Conservation (phyloP, 2,329 filamentous ascomycete genomes). For the Curvularia hawaiiensis region DNA sequence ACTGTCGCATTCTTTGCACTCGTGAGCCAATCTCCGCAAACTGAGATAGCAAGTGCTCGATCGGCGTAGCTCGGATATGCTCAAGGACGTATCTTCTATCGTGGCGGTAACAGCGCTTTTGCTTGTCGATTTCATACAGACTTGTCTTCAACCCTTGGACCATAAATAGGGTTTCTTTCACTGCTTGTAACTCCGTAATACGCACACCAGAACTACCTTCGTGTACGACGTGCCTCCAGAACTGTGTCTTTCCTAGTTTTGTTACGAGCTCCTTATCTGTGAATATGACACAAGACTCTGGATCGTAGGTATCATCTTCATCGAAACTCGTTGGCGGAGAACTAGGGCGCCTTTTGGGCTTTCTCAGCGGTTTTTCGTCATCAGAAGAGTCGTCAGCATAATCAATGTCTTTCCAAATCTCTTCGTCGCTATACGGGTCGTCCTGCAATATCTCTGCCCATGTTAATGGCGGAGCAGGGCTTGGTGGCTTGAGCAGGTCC, state of each 20-base stretch:
- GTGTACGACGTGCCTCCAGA: slow-evolving; percentile 48
- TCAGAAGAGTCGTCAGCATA: slow-evolving; percentile 69
- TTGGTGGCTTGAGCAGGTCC: slow-evolving; percentile 58
- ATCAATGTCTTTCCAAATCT: slow-evolving; percentile 73
- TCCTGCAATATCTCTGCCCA: slow-evolving; percentile 82
- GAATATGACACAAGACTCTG: slow-evolving; percentile 39
- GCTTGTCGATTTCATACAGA: slow-evolving; percentile 60
- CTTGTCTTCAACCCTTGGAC: slow-evolving; percentile 77
- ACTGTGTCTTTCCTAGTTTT: slow-evolving; percentile 52
- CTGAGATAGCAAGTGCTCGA: slow-evolving; percentile 49
- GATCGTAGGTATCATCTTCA: slow-evolving; percentile 46
- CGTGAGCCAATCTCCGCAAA: slow-evolving; percentile 56
- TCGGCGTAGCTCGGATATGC: slow-evolving; percentile 43
- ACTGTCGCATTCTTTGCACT: slow-evolving; percentile 56
- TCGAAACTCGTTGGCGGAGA: slow-evolving; percentile 46
- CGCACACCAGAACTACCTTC: slow-evolving; percentile 25
- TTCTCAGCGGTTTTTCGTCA: slow-evolving; percentile 55
- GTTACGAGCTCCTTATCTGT: slow-evolving; percentile 39
- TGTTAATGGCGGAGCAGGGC: slow-evolving; percentile 59
- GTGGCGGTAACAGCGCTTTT: slow-evolving; percentile 35
- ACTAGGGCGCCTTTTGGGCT: slow-evolving; percentile 20
- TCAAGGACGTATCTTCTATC: slow-evolving; percentile 48
- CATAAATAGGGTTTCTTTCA: slow-evolving; percentile 85
- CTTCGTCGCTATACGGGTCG: slow-evolving; percentile 72
- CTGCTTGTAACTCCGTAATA: slow-evolving; percentile 72